Conservation (phyloP, 2,329 filamentous ascomycete species). For the Moelleriella libera region DNA sequence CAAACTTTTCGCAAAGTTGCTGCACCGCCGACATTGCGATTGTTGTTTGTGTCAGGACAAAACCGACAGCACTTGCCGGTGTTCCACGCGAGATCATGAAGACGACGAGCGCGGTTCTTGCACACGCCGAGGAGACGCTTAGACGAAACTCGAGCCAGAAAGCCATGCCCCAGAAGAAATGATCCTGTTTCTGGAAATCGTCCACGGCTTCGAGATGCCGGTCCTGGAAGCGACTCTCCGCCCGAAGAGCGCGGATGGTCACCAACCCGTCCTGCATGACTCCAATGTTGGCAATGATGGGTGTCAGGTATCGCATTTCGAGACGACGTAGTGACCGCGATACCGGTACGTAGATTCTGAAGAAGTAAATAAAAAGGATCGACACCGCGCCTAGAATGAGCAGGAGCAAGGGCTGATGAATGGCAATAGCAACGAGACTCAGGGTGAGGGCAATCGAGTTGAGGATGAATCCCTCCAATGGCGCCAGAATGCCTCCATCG, state of each 20-base stretch:
- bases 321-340: conserved; percentile 73
- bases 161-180: conserved; percentile 87
- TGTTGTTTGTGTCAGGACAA: conserved; percentile 50
- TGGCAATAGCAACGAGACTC: conserved; percentile 63
- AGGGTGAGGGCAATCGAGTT: conserved; percentile 57
- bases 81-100: conserved; percentile 64
- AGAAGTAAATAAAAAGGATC: conserved; percentile 55
- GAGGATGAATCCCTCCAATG: conserved; percentile 59
- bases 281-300: conserved; percentile 85
- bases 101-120: conserved; percentile 59
- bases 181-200: conserved; percentile 85
- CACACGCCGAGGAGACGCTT: conserved; percentile 42
- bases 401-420: conserved; percentile 65
- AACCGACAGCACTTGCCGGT: conserved; percentile 67
- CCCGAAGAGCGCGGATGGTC: conserved; percentile 73
- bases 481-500: conserved; percentile 68
- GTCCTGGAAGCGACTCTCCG: conserved; percentile 65
- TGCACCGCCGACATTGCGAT: conserved; percentile 22
- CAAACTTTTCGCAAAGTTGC: conserved; percentile 63
- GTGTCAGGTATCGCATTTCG: conserved; percentile 80
- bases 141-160: conserved; percentile 76
- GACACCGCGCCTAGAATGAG: conserved; percentile 57
- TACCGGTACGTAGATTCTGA: conserved; percentile 63
- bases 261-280: conserved; percentile 74
- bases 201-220: conserved; percentile 72